Percentiles rank a stretch among this genome's conserved stretches.
Conservation (phyloP, 192 early-diverging fungal species). For the Umbelopsis vinacea region DNA sequence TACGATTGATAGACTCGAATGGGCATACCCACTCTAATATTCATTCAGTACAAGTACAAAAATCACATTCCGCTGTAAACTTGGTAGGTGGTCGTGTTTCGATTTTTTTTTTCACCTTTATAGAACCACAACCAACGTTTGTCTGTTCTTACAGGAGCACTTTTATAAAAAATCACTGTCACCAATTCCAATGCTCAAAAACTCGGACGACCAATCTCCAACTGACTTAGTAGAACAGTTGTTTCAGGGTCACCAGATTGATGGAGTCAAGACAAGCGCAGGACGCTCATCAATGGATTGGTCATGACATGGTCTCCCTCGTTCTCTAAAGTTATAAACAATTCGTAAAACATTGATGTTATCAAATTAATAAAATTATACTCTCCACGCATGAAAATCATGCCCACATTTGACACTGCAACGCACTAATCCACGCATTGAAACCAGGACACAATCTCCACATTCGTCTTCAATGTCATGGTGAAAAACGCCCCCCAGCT, state of each 20-base stretch:
- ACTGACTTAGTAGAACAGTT: conserved; percentile 37
- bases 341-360: not conserved
- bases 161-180: conserved; percentile 17
- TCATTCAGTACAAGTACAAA: conserved; percentile 12
- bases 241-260: conserved; percentile 28
- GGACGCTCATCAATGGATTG: not conserved
- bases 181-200: conserved; percentile 9
- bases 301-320: conserved; percentile 5
- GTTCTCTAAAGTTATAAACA: not conserved
- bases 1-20: not conserved
- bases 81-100: conserved; percentile 15
- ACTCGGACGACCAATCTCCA: conserved; percentile 30
- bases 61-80: conserved; percentile 33
- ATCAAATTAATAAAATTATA: too few species aligned
- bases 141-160: not conserved
- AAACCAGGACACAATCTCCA: too few species aligned
- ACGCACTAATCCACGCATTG: too few species aligned
- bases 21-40: not conserved
- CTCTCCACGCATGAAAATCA: too few species aligned
- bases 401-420: too few species aligned
- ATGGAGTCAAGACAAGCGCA: conserved; percentile 6
- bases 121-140: not conserved
- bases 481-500: too few species aligned
- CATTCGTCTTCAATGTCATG: too few species aligned
- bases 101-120: too few species aligned